Conservation (phyloP, 257 asterid genomes). For the Jasminum sambac region DNA sequence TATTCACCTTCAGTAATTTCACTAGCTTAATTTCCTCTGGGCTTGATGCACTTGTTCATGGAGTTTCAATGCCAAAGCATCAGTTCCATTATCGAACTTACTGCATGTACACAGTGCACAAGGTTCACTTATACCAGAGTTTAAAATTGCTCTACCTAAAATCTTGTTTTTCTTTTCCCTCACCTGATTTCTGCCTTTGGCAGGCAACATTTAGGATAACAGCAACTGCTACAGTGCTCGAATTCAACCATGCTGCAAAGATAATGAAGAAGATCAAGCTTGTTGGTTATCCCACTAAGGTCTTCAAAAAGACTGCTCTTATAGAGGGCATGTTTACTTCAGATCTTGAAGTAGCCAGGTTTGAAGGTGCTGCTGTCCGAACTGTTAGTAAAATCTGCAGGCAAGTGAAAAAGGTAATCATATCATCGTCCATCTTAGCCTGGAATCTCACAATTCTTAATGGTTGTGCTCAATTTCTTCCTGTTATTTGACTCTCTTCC, state of each 20-base stretch:
- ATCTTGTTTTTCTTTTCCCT: constrained; percentile 2
- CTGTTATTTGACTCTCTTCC: not conserved
- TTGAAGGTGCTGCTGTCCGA: constrained; percentile 90
- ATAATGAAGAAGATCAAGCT: constrained; percentile 90
- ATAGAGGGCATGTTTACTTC: constrained; percentile 95
- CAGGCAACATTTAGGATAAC: constrained; percentile 94
- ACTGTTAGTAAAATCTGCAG: constrained; percentile 98
- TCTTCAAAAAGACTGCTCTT: constrained; percentile 93
- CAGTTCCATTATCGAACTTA: not conserved
- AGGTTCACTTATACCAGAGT: not conserved
- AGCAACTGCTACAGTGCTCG: constrained; percentile 88
- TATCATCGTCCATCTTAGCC: constrained; percentile 9
- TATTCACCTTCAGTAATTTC: not conserved
- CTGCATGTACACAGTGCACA: not conserved
- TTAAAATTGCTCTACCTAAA: not conserved
- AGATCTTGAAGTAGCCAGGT: constrained; percentile 98
- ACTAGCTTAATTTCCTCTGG: not conserved
- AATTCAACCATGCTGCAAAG: constrained; percentile 86
- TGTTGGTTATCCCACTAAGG: constrained; percentile 85
- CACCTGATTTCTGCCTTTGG: constrained; percentile 19
- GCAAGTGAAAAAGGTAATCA: constrained; percentile 89
- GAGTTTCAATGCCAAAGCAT: not conserved
- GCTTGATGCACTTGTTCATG: not conserved
- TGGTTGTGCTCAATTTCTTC: constrained; percentile 4
- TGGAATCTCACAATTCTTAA: not conserved